phyloP scores from a whole-genome alignment of 169 alveolate species.

The Cryptosporidium parvum region DNA sequence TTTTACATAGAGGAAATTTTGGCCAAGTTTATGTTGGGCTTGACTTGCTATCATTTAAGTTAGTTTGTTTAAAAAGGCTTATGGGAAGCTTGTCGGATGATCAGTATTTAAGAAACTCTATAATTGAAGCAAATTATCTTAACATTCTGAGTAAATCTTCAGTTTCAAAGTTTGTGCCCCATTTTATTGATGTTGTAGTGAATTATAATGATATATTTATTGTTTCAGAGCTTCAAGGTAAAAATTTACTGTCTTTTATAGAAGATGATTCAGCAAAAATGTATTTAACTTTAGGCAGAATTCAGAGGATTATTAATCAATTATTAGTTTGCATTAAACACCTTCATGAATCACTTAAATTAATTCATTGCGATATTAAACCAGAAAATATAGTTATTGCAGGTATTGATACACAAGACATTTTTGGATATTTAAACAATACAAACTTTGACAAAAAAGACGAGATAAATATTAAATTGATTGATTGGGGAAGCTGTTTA shows the following conservation, averaged over 20 bases:
- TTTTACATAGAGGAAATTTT: conserved; percentile 10
- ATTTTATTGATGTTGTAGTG: conserved; percentile 10
- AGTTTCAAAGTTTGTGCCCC: conserved; percentile 23
- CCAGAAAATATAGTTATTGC: conserved; percentile 94
- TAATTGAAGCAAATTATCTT: conserved; percentile 31
- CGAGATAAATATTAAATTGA: conserved; percentile 26
- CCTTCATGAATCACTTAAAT: conserved; percentile 77
- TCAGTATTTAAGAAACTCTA: conserved; percentile 8
- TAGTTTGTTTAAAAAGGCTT: conserved; percentile 34
- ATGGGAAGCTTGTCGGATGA: neutral
- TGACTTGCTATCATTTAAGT: conserved; percentile 17
- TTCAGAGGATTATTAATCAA: conserved; percentile 58
- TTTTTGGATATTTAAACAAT: conserved; percentile 14
- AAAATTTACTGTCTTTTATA: conserved; percentile 18
- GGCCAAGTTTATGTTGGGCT: conserved; percentile 28
- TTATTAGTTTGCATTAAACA: conserved; percentile 25
- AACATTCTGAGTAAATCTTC: neutral
- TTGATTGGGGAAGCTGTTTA: conserved; percentile 72
- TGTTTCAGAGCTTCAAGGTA: conserved; percentile 37
- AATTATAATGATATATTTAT: neutral
- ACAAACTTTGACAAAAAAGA: neutral
- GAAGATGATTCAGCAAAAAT: neutral
- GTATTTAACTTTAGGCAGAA: neutral
- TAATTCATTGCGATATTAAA: conserved; percentile 95
- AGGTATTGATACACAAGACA: conserved; percentile 64